Evolutionary conservation across 805 yeast species (phyloP).

Genomic region (Candida schatavii): DNA sequence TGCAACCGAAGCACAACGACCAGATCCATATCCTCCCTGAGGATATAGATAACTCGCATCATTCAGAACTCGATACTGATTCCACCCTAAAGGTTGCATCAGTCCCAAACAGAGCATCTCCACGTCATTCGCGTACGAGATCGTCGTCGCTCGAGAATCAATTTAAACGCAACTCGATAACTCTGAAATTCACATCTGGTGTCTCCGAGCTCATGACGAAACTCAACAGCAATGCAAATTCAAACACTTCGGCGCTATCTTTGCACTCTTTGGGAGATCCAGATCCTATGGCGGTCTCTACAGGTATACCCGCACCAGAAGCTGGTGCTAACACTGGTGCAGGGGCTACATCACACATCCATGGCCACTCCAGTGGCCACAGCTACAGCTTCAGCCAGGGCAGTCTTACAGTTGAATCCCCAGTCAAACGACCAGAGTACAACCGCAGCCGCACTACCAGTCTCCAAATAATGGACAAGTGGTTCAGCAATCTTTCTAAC

Average conservation of each 20-base stretch:
- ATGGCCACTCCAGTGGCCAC: neutral
- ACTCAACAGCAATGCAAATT: constrained; percentile 24
- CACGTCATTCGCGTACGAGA: constrained; percentile 35
- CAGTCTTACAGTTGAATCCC: constrained; percentile 6
- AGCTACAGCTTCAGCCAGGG: neutral
- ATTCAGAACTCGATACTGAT: no score
- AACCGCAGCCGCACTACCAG: constrained; percentile 33
- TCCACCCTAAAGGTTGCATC: constrained; percentile 12
- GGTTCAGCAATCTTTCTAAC: constrained; percentile 34
- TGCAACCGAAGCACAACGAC: no score
- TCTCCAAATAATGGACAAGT: constrained; percentile 41
- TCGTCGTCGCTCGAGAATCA: constrained; percentile 34
- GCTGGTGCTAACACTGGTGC: neutral
- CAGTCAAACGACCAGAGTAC: constrained; percentile 23
- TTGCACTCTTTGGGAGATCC: constrained; percentile 1
- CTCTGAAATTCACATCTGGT: constrained; percentile 40
- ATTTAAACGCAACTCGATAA: constrained; percentile 29
- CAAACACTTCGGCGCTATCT: constrained; percentile 8
- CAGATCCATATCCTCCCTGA: no score
- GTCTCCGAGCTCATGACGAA: constrained; percentile 42
- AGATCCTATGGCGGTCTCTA: neutral
- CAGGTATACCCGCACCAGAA: no score
- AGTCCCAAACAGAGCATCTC: constrained; percentile 28
- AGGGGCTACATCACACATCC: no score
- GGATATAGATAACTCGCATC: no score